Conservation (phyloP, 1,284 basidiomycete genomes). For the Papiliotrema flavescens region DNA sequence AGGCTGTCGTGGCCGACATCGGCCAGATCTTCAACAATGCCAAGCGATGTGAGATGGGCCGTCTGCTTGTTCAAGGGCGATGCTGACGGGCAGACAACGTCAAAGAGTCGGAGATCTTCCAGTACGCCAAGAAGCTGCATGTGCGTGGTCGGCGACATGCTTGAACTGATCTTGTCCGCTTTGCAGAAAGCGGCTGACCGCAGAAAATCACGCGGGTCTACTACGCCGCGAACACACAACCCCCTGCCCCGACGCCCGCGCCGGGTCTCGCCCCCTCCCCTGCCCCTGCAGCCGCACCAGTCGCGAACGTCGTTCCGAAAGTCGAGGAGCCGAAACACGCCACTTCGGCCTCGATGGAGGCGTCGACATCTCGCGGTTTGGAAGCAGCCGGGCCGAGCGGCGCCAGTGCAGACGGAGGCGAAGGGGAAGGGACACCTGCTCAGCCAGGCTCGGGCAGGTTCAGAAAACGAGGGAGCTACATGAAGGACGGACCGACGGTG, state of each 20-base stretch:
- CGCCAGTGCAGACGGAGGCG: slow-evolving; percentile 11
- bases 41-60: slow-evolving; percentile 37
- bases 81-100: slow-evolving; percentile 38
- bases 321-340: neutral
- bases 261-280: neutral
- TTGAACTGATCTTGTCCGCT: too few relatives aligned
- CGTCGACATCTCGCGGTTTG: slow-evolving; percentile 4
- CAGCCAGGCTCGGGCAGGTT: slow-evolving; percentile 3
- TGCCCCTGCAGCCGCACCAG: neutral
- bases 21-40: slow-evolving; percentile 46
- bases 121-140: slow-evolving; percentile 47
- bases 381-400: slow-evolving; percentile 20
- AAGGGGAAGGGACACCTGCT: neutral
- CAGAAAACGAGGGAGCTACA: slow-evolving; percentile 34
- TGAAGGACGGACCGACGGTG: slow-evolving; percentile 43
- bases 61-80: neutral
- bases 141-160: too few relatives aligned
- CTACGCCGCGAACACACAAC: slow-evolving; percentile 22
- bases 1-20: slow-evolving; percentile 35
- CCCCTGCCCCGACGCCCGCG: slow-evolving; percentile 21
- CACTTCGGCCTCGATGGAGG: neutral
- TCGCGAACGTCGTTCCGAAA: too few relatives aligned
- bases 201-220: slow-evolving; percentile 39
- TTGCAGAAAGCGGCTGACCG: slow-evolving; percentile 1
- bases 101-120: slow-evolving; percentile 43